Base-by-base conservation (phyloP, 2,329 filamentous ascomycete genomes). In the Balansia obtecta region DNA sequence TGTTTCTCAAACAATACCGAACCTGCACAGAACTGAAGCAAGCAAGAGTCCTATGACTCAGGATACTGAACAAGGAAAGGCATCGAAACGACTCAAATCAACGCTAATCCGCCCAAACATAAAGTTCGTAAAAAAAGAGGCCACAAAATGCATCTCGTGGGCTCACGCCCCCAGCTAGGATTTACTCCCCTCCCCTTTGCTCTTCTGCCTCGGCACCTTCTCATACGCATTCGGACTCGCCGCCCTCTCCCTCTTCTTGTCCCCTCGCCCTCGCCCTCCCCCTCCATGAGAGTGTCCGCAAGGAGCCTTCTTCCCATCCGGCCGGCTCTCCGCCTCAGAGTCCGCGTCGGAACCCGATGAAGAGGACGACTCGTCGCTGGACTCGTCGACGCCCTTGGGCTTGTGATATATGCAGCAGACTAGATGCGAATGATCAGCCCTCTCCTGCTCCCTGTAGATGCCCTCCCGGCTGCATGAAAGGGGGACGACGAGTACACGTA, bases 381-480 rank as follows among this genome's bases (percentile, higher is more conserved):
- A 93, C 65, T 97, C 91, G 64, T 86, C 88, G 4, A 88, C 82
- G 11, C 76, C 79, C 57, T 85, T 86, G 7, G 88, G 83, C 53
- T 86, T 86, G 71, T 96, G 91, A 70, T 96, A 98, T 67, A 98
- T 98, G 67, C 93, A 98, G 76, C 93, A 98, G n/a, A 97, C 93
- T 95, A 54, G 15, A 30, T 7, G 52, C 41, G 27, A 42, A 10
- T 2, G 33, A 38, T 22, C 4, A 27, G 10, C 44, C 13, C 27
- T 13, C 2, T 27, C n/a, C n/a, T 11, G 15, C 40, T 42, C 40
- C 40, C 2, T 12, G 10, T 15, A 37, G 7, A 37, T 8, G 3
- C 7, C 7, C 15, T 27, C 27, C 27, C 27, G 4, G 4, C 27
- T 27, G 4, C n/a, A n/a, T 10, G 18, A 13, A 18, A 27, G 46